Conservation (phyloP, 768 basidiomycete species). For the Naganishia vaughanmartiniae region DNA sequence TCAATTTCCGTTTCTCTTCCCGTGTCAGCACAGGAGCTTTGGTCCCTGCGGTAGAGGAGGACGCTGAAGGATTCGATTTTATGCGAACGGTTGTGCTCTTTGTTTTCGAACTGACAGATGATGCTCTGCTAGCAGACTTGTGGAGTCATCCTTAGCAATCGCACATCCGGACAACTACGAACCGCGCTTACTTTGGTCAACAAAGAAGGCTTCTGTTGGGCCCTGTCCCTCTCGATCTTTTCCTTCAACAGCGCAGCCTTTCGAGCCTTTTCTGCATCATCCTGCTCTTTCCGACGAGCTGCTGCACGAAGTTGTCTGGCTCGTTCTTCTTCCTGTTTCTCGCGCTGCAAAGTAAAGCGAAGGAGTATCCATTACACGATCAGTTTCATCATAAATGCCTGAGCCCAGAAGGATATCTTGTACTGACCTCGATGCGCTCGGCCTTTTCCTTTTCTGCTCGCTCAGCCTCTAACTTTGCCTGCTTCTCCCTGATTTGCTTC, state of each 20-base stretch:
- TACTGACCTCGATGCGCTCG: constrained; percentile 12
- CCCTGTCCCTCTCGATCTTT: not conserved
- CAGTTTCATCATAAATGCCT: not conserved
- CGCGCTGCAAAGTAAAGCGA: constrained; percentile 2
- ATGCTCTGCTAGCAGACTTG: not conserved
- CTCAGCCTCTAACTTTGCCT: constrained; percentile 18
- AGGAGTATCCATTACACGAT: not conserved
- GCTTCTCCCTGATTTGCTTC: constrained; percentile 19
- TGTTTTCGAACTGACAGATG: constrained; percentile 3
- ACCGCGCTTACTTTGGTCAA: constrained; percentile 1
- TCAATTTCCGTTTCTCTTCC: constrained; percentile 15
- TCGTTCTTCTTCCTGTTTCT: constrained; percentile 28
- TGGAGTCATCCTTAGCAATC: not conserved
- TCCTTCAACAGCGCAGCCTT: constrained; percentile 12
- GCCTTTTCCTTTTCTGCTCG: constrained; percentile 23
- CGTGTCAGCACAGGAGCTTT: constrained; percentile 15
- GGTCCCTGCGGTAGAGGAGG: not conserved
- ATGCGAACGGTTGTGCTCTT: not conserved
- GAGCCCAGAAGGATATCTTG: not conserved
- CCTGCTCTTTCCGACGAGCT: constrained; percentile 23
- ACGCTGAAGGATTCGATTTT: constrained; percentile 14
- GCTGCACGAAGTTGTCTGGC: constrained; percentile 23
- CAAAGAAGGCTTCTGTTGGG: constrained; percentile 9
- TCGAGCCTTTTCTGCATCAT: constrained; percentile 17
- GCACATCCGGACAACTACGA: not conserved